Evolutionary conservation across 2,329 filamentous ascomycete species (phyloP).

Genomic region (Ophiosphaerella narmari): DNA sequence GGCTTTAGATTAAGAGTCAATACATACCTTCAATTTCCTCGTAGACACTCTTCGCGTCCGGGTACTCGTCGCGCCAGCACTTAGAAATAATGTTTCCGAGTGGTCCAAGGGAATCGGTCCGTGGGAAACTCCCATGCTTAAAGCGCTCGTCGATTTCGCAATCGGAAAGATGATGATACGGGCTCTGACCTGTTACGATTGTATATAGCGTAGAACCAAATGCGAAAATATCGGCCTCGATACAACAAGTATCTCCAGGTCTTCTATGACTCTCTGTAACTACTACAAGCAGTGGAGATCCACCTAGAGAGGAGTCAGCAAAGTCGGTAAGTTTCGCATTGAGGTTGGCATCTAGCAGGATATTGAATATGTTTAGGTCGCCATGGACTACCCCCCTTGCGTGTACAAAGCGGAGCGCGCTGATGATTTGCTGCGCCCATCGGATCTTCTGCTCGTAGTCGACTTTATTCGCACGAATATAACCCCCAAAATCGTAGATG

Average conservation of each 20-base stretch:
- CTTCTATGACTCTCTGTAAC: conserved; percentile 1
- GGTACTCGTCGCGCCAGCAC: neutral
- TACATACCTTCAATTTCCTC: neutral
- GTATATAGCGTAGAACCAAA: neutral
- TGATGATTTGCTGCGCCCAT: conserved; percentile 3
- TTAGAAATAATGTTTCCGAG: neutral
- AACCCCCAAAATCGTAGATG: neutral
- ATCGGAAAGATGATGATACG: neutral
- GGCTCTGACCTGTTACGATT: neutral
- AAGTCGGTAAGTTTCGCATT: conserved; percentile 7
- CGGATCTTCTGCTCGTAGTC: neutral
- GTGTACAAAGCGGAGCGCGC: conserved; percentile 3
- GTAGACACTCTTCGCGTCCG: neutral
- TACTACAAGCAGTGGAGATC: neutral
- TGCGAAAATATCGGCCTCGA: neutral
- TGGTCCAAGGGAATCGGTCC: neutral
- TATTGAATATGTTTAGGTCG: conserved; percentile 5
- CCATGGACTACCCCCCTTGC: conserved; percentile 2
- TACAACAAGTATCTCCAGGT: neutral
- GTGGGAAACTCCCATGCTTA: neutral
- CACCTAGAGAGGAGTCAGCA: conserved; percentile 2
- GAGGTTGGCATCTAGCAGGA: conserved; percentile 1
- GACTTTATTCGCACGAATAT: neutral
- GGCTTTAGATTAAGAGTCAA: neutral
- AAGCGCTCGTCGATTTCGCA: neutral